Evolutionary conservation across 805 yeast genomes (phyloP).

Genomic region (Yamadazyma sp.): DNA sequence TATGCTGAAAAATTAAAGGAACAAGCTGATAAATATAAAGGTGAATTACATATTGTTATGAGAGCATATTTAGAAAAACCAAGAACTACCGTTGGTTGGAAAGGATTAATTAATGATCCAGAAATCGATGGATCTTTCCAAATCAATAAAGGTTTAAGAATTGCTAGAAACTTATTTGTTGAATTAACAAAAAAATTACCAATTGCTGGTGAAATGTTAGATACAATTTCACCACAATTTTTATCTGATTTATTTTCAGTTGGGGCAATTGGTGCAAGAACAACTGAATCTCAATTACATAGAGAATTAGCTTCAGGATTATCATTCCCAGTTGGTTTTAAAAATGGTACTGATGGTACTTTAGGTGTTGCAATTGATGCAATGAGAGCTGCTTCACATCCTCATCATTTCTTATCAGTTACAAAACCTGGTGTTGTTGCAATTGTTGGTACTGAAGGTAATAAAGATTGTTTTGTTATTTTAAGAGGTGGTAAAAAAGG

Average conservation of each 20-base stretch:
- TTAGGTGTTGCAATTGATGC: conserved; percentile 95
- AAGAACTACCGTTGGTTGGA: conserved; percentile 99
- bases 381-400: conserved; percentile 83
- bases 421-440: conserved; percentile 97
- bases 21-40: conserved; percentile 58
- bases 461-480: conserved; percentile 84
- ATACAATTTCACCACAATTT: conserved; percentile 95
- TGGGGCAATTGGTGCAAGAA: conserved; percentile 99
- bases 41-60: conserved; percentile 86
- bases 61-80: conserved; percentile 98
- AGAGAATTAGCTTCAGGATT: conserved; percentile 96
- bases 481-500: conserved; percentile 87
- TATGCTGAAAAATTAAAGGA: conserved; percentile 68
- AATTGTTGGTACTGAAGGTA: conserved; percentile 93
- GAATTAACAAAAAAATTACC: conserved; percentile 82
- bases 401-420: conserved; percentile 92
- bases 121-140: conserved; percentile 90
- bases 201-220: conserved; percentile 96
- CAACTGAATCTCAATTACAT: conserved; percentile 96
- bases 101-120: conserved; percentile 96
- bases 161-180: conserved; percentile 82
- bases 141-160: conserved; percentile 90
- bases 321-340: conserved; percentile 97
- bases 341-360: conserved; percentile 96
- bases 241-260: conserved; percentile 88